These are phyloP conservation scores for Sphagnurus paluster DNA, from an alignment of 1,284 basidiomycete genomes.

Conservation along the genomic window DNA sequence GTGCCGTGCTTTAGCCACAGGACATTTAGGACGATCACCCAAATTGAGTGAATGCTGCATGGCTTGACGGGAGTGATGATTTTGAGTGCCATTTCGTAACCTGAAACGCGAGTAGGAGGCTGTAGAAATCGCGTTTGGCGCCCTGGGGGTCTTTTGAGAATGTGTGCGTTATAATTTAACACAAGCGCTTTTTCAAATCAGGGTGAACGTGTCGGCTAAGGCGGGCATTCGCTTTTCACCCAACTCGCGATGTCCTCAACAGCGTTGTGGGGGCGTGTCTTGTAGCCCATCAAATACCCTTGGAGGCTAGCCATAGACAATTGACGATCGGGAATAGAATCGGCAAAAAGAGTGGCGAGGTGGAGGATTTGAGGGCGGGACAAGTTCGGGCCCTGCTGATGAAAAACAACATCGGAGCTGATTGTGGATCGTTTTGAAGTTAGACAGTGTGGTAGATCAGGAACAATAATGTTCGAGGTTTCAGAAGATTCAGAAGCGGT, in stretches of 20 bases:
- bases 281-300: constrained; percentile 74
- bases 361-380: constrained; percentile 22
- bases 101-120: no score
- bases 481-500: constrained; percentile 4
- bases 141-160: no score
- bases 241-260: constrained; percentile 46
- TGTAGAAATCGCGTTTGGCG: no score
- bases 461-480: constrained; percentile 6
- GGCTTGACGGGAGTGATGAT: no score
- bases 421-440: constrained; percentile 13
- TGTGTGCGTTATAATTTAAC: no score
- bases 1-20: no score
- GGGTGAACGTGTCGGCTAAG: background rate
- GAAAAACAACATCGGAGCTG: constrained; percentile 26
- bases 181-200: no score
- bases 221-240: constrained; percentile 38
- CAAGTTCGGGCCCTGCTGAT: constrained; percentile 30
- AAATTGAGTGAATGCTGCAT: no score
- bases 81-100: no score
- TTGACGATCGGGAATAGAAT: constrained; percentile 59
- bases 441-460: constrained; percentile 2
- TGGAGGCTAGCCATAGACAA: constrained; percentile 76
- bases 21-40: no score
- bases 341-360: constrained; percentile 61
- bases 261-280: constrained; percentile 59